These are phyloP conservation scores for Suhomyces xylopsoci DNA, from an alignment of 805 yeast genomes.

Conservation along the genomic window DNA sequence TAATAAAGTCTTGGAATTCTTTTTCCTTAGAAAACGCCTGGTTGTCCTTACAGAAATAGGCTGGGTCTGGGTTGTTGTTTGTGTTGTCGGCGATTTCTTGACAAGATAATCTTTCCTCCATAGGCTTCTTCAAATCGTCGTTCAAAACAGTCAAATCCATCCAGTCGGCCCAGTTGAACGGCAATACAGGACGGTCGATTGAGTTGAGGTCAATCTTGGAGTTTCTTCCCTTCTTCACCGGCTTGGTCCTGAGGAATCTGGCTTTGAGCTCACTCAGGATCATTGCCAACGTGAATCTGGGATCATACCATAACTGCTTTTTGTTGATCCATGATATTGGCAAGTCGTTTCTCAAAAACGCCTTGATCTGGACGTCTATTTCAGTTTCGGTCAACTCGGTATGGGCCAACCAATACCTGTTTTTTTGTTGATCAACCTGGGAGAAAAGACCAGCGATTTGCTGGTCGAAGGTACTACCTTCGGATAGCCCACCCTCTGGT, in stretches of 20 bases:
- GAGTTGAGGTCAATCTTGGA: neutral
- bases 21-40: slow-evolving; percentile 17
- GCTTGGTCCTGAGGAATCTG: neutral
- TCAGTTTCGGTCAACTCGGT: slow-evolving; percentile 17
- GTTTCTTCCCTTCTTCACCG: slow-evolving; percentile 4
- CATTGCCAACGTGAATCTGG: slow-evolving; percentile 19
- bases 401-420: slow-evolving; percentile 24
- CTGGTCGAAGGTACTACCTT: neutral
- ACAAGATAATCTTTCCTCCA: slow-evolving; percentile 9
- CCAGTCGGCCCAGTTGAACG: slow-evolving; percentile 29
- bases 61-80: slow-evolving; percentile 7
- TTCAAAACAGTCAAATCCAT: slow-evolving; percentile 16
- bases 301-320: slow-evolving; percentile 18
- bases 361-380: slow-evolving; percentile 12
- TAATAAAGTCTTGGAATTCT: neutral
- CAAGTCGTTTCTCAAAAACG: slow-evolving; percentile 12
- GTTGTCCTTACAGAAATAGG: slow-evolving; percentile 17
- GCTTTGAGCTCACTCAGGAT: slow-evolving; percentile 8
- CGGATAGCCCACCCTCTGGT: neutral
- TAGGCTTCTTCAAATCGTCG: slow-evolving; percentile 6
- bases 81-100: slow-evolving; percentile 11
- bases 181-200: slow-evolving; percentile 9
- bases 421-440: slow-evolving; percentile 16
- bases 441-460: slow-evolving; percentile 5
- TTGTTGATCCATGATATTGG: slow-evolving; percentile 19